These are phyloP conservation scores for Dryas drummondii DNA, from an alignment of 306 rosid species.

Conservation along the genomic window DNA sequence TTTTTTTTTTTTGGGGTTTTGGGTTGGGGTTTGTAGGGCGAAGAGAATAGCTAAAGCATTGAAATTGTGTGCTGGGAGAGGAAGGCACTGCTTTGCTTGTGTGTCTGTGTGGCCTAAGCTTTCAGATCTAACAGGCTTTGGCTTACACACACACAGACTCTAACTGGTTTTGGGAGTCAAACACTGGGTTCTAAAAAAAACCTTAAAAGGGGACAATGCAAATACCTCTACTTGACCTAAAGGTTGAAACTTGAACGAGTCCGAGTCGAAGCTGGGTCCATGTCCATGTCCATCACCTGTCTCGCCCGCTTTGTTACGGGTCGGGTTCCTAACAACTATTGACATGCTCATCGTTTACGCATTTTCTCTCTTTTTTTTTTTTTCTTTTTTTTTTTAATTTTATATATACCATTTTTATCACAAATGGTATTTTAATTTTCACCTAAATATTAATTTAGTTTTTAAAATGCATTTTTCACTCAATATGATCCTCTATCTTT, in stretches of 20 bases:
- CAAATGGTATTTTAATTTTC: too few relatives aligned
- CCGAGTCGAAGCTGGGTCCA: slow-evolving; percentile 39
- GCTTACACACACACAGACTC: neutral
- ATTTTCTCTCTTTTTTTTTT: neutral
- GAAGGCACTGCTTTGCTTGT: neutral
- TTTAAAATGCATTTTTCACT: too few relatives aligned
- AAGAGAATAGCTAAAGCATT: slow-evolving; percentile 9
- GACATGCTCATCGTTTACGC: neutral
- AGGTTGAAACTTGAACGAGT: slow-evolving; percentile 17
- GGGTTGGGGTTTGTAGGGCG: neutral
- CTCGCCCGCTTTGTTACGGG: slow-evolving; percentile 6
- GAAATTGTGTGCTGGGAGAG: neutral
- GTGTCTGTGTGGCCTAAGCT: neutral
- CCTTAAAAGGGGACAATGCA: too few relatives aligned
- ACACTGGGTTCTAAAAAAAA: neutral
- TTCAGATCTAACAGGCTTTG: slow-evolving; percentile 7
- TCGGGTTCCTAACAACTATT: slow-evolving; percentile 7
- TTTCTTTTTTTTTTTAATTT: too few relatives aligned
- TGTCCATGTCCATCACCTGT: slow-evolving; percentile 21
- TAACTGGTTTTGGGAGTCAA: slow-evolving; percentile 2
- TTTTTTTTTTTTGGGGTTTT: neutral
- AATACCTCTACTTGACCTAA: slow-evolving; percentile 38
- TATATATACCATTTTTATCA: too few relatives aligned
- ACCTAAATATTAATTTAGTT: too few relatives aligned
- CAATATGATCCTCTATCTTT: too few relatives aligned